Evolutionary conservation across 1,139 yeast genomes (phyloP).

Genomic region (Zygoascus hellenicus): DNA sequence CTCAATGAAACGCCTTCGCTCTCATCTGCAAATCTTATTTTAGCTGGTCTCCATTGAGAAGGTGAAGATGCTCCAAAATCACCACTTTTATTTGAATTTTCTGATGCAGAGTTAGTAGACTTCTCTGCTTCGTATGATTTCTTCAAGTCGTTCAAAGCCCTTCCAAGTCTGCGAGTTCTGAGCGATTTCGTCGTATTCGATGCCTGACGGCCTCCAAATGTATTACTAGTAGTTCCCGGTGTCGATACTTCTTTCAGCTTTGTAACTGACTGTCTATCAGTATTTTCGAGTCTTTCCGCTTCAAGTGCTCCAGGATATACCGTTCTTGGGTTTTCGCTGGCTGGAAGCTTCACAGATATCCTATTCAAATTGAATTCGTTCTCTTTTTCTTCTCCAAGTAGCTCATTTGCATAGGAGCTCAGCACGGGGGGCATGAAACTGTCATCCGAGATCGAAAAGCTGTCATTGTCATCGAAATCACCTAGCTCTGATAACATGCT

Average conservation of each 20-base stretch:
- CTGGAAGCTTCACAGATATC: not conserved
- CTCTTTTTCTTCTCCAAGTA: conserved; percentile 31
- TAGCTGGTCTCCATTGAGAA: conserved; percentile 8
- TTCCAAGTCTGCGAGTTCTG: not conserved
- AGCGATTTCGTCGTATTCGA: conserved; percentile 1
- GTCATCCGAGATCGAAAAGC: conserved; percentile 37
- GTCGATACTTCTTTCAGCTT: not conserved
- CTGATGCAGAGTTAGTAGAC: not conserved
- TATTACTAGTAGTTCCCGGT: not conserved
- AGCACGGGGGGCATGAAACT: conserved; percentile 54
- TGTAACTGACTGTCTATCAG: not conserved
- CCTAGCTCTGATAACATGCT: conserved; percentile 7
- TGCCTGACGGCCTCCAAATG: not conserved
- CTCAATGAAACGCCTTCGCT: conserved; percentile 1
- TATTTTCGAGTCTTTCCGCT: not conserved
- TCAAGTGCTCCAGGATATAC: not conserved
- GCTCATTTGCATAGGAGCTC: conserved; percentile 49
- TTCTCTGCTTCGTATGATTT: conserved; percentile 4
- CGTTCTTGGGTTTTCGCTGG: not conserved
- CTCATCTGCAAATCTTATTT: conserved; percentile 9
- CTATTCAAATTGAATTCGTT: not conserved
- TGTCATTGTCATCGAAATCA: conserved; percentile 21
- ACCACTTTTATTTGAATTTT: not conserved
- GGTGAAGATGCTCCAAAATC: conserved; percentile 1
- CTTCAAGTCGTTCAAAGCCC: conserved; percentile 9